These are phyloP conservation scores for Curvularia lunata DNA, from an alignment of 2,329 filamentous ascomycete species.

Conservation along the genomic window DNA sequence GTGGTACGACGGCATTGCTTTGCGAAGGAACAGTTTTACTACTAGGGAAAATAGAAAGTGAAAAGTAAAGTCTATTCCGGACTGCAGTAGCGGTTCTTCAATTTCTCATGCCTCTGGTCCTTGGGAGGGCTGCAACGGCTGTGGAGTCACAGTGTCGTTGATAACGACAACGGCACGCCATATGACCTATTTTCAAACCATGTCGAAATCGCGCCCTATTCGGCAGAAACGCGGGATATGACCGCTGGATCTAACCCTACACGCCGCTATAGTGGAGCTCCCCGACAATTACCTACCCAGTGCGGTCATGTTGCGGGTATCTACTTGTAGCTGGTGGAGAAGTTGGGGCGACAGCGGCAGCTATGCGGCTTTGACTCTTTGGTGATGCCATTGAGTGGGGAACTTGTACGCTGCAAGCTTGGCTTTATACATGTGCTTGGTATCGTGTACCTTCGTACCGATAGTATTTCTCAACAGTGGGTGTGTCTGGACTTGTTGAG, in stretches of 20 bases:
- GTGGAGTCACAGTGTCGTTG: background rate
- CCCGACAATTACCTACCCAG: constrained; percentile 1
- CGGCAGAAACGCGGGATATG: constrained; percentile 3
- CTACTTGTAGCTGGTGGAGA: constrained; percentile 2
- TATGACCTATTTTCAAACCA: constrained; percentile 1
- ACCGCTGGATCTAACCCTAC: constrained; percentile 14
- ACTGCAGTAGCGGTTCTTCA: background rate
- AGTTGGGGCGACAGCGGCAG: background rate
- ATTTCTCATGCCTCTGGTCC: background rate
- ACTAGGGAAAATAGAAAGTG: no score
- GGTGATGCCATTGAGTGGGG: background rate
- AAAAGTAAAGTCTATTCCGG: background rate
- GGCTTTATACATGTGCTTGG: background rate
- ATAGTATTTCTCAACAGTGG: background rate
- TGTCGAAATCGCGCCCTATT: constrained; percentile 26
- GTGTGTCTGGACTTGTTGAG: background rate
- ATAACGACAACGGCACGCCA: background rate
- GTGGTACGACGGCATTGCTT: constrained; percentile 41
- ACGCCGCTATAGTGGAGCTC: constrained; percentile 16
- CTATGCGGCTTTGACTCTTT: background rate
- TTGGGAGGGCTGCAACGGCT: background rate
- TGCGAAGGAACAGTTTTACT: background rate
- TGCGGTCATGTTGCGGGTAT: constrained; percentile 7
- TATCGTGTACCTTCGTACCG: background rate
- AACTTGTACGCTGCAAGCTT: background rate